Evolutionary conservation across 495 filamentous ascomycete species (phyloP).

Genomic region (Penicillium longicatenatum): DNA sequence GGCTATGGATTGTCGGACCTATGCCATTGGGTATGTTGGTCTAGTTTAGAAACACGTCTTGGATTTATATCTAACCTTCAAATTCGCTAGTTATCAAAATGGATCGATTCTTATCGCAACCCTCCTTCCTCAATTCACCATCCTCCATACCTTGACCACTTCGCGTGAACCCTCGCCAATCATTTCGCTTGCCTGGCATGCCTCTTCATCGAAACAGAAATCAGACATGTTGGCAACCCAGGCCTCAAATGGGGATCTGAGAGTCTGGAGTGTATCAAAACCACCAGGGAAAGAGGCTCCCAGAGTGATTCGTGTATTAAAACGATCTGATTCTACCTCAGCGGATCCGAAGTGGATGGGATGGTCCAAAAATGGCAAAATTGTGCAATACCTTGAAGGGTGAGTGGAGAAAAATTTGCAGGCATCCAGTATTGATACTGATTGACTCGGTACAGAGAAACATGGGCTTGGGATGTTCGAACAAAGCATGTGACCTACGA

Average conservation of each 20-base stretch:
- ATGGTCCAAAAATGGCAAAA: constrained; percentile 97
- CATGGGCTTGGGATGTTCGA: constrained; percentile 92
- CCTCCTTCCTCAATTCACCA: constrained; percentile 89
- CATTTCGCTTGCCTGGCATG: constrained; percentile 91
- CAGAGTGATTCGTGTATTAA: constrained; percentile 85
- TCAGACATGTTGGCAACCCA: constrained; percentile 97
- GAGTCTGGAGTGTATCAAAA: constrained; percentile 97
- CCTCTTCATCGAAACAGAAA: constrained; percentile 94
- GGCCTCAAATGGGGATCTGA: constrained; percentile 85
- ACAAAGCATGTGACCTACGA: constrained; percentile 94
- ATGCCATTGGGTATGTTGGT: constrained; percentile 81
- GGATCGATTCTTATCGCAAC: constrained; percentile 90
- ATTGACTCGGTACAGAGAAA: constrained; percentile 63
- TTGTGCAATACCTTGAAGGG: constrained; percentile 92
- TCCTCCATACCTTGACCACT: constrained; percentile 89
- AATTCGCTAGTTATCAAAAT: constrained; percentile 75
- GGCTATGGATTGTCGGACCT: constrained; percentile 89
- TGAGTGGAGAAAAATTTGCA: constrained; percentile 48
- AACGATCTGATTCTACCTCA: constrained; percentile 68
- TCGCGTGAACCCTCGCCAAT: constrained; percentile 83
- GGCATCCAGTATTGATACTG: neutral
- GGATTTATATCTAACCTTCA: constrained; percentile 4
- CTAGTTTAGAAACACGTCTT: neutral
- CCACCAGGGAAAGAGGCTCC: constrained; percentile 71
- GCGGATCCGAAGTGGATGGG: constrained; percentile 91